Evolutionary conservation across 208 protist species (phyloP).

Genomic region (Trypanosoma vivax): DNA sequence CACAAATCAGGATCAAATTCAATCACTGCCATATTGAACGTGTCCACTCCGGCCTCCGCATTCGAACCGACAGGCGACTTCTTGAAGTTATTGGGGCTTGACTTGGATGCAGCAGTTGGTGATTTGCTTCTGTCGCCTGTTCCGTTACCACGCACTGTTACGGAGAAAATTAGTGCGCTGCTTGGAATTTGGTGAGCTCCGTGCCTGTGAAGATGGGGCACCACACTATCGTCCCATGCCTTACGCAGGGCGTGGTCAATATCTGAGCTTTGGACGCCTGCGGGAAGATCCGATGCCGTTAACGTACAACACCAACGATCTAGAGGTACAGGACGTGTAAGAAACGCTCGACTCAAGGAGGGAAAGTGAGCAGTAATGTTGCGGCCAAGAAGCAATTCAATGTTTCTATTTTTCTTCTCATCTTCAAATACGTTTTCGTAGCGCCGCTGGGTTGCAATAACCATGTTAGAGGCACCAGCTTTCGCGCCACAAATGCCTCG

Average conservation of each 20-base stretch:
- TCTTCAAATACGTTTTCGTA: conserved; percentile 88
- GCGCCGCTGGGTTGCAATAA: conserved; percentile 77
- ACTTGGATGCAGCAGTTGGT: conserved; percentile 18
- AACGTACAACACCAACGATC: conserved; percentile 54
- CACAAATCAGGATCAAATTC: conserved; percentile 59
- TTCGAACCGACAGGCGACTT: conserved; percentile 15
- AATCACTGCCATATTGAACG: conserved; percentile 46
- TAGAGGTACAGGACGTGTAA: conserved; percentile 55
- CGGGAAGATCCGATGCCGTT: conserved; percentile 39
- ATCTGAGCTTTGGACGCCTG: conserved; percentile 16
- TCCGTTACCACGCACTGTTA: conserved; percentile 26
- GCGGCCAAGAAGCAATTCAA: conserved; percentile 72
- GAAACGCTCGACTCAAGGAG: conserved; percentile 56
- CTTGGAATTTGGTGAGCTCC: conserved; percentile 29
- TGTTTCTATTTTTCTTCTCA: conserved; percentile 62
- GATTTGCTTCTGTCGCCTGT: conserved; percentile 16
- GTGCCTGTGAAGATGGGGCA: conserved; percentile 11
- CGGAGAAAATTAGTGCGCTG: conserved; percentile 42
- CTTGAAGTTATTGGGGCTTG: conserved; percentile 19
- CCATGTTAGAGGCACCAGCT: conserved; percentile 54
- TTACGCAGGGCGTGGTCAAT: conserved; percentile 34
- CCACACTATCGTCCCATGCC: conserved; percentile 42
- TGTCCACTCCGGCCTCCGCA: conserved; percentile 9
- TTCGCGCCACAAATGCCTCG: conserved; percentile 68
- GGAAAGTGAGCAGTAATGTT: conserved; percentile 67